phyloP scores from a whole-genome alignment of 768 basidiomycete genomes.

The Brasilioporus rufonigricans region DNA sequence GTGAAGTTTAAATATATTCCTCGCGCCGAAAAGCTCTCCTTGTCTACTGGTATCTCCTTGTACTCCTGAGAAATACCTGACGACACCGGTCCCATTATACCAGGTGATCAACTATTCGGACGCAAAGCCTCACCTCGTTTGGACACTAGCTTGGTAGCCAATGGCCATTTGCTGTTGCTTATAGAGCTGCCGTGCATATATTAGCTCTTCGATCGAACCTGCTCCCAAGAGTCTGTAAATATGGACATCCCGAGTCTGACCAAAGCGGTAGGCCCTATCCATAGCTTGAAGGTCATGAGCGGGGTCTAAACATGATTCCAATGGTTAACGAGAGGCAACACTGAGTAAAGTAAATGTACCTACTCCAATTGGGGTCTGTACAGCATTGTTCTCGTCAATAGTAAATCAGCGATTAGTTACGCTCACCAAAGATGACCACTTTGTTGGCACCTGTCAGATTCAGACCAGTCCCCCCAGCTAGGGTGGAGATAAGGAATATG shows the following conservation, averaged over 20 bases:
- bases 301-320: slow-evolving; percentile 60
- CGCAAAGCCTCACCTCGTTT: slow-evolving; percentile 57
- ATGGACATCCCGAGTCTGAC: slow-evolving; percentile 81
- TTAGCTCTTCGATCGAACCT: slow-evolving; percentile 84
- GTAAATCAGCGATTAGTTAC: background rate
- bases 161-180: slow-evolving; percentile 95
- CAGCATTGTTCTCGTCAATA: background rate
- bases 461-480: slow-evolving; percentile 89
- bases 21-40: slow-evolving; percentile 83
- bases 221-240: slow-evolving; percentile 84
- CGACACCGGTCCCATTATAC: background rate
- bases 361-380: slow-evolving; percentile 93
- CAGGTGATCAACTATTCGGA: background rate
- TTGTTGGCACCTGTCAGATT: slow-evolving; percentile 93
- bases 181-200: slow-evolving; percentile 87
- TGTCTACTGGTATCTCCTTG: slow-evolving; percentile 72
- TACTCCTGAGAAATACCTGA: slow-evolving; percentile 77
- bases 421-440: slow-evolving; percentile 84
- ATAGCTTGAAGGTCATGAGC: slow-evolving; percentile 93
- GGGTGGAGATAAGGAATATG: slow-evolving; percentile 85
- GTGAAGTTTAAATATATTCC: slow-evolving; percentile 82
- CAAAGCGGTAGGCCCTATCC: slow-evolving; percentile 84
- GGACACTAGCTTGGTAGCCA: slow-evolving; percentile 79
- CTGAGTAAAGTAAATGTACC: slow-evolving; percentile 36
- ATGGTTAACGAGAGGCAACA: background rate